These are phyloP conservation scores for Apostasia ramifera DNA, from an alignment of 106 monocot species.

Conservation along the genomic window DNA sequence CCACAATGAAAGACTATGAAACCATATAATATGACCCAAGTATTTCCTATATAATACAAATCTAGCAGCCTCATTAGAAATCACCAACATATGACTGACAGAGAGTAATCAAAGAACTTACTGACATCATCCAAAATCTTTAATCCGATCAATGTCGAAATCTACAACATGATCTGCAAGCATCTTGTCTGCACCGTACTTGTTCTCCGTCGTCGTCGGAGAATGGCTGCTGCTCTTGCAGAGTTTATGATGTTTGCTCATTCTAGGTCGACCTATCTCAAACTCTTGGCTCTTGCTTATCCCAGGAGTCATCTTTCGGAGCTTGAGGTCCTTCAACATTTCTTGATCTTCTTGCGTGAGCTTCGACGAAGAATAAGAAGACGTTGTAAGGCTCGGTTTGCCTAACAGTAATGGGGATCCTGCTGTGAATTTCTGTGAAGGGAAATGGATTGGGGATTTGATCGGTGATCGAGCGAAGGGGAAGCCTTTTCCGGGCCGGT, in stretches of 20 bases:
- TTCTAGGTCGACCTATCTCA: slow-evolving; percentile 2
- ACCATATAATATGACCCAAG: too few species aligned
- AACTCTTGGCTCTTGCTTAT: slow-evolving; percentile 62
- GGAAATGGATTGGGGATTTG: slow-evolving; percentile 16
- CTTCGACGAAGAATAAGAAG: background rate
- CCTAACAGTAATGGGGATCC: background rate
- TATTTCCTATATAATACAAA: too few species aligned
- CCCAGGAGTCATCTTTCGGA: slow-evolving; percentile 14
- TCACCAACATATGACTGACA: too few species aligned
- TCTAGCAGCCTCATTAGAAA: too few species aligned
- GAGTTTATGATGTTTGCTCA: slow-evolving; percentile 7
- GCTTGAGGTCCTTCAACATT: slow-evolving; percentile 28
- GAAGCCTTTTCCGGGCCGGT: slow-evolving; percentile 42
- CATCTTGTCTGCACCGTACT: slow-evolving; percentile 10
- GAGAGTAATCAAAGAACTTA: too few species aligned
- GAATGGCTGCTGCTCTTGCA: slow-evolving; percentile 58
- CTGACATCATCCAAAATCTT: slow-evolving; percentile 29
- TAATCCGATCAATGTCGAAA: slow-evolving; percentile 22
- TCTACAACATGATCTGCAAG: slow-evolving; percentile 1
- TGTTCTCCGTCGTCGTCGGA: slow-evolving; percentile 11
- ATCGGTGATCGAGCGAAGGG: slow-evolving; percentile 30
- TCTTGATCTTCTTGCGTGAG: slow-evolving; percentile 56
- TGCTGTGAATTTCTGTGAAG: slow-evolving; percentile 1
- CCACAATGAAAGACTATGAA: too few species aligned
- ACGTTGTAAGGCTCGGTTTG: background rate